A percentile compares a stretch with the other conserved stretches of the same genome.
Conservation (phyloP, 352 stramenopile species). For the Phytophthora aleatoria region DNA sequence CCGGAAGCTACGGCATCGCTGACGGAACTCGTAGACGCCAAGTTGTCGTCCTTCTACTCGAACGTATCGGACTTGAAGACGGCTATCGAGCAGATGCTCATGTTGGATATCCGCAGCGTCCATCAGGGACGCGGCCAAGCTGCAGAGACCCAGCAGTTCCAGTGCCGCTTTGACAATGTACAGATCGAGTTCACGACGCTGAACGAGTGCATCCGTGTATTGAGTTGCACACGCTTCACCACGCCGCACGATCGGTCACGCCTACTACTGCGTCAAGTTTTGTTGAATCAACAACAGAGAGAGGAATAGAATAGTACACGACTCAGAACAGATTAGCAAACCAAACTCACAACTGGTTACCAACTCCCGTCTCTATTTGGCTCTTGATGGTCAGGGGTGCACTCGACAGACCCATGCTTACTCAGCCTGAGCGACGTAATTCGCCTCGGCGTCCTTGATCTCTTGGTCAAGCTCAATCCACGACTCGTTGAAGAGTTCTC, state of each 20-base stretch:
- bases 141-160: slow-evolving; percentile 59
- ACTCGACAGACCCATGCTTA: slow-evolving; percentile 14
- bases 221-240: slow-evolving; percentile 48
- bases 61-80: slow-evolving; percentile 49
- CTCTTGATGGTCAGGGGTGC: slow-evolving; percentile 13
- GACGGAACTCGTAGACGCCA: slow-evolving; percentile 43
- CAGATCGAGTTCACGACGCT: slow-evolving; percentile 80
- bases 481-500: slow-evolving; percentile 96
- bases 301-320: slow-evolving; percentile 22
- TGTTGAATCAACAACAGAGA: slow-evolving; percentile 29
- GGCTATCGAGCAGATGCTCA: slow-evolving; percentile 82
- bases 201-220: slow-evolving; percentile 66
- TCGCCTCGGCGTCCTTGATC: slow-evolving; percentile 84
- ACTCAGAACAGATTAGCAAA: slow-evolving; percentile 11
- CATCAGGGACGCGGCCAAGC: slow-evolving; percentile 75
- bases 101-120: slow-evolving; percentile 84
- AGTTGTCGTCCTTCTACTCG: slow-evolving; percentile 72
- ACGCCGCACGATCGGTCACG: slow-evolving; percentile 34
- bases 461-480: slow-evolving; percentile 99
- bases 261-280: slow-evolving; percentile 25
- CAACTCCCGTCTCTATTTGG: slow-evolving; percentile 20
- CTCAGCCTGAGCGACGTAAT: slow-evolving; percentile 14
- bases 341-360: slow-evolving; percentile 19
- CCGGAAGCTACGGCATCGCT: slow-evolving; percentile 44
- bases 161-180: slow-evolving; percentile 78